These are phyloP conservation scores for Adenanthera pavonina DNA, from an alignment of 306 rosid species.

Conservation along the genomic window DNA sequence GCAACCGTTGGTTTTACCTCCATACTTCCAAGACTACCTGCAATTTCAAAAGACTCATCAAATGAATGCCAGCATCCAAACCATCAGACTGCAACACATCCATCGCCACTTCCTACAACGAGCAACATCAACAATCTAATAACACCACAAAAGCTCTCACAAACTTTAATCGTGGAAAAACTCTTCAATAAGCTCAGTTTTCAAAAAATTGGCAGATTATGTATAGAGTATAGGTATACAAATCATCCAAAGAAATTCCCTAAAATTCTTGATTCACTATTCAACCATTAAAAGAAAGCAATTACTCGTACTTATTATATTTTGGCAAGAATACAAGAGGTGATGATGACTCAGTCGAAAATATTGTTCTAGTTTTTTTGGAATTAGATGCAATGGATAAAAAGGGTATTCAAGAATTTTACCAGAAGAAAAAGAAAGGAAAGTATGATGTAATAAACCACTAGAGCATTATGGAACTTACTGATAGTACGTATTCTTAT, in stretches of 20 bases:
- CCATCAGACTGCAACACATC: neutral
- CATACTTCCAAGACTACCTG: constrained; percentile 46
- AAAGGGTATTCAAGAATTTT: neutral
- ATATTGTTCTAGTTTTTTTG: neutral
- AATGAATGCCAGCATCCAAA: neutral
- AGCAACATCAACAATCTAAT: neutral
- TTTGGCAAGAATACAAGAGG: neutral
- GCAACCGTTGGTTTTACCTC: constrained; percentile 72
- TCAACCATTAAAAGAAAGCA: constrained; percentile 1
- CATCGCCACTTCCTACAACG: neutral
- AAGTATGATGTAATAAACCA: neutral
- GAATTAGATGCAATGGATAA: neutral
- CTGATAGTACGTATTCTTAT: neutral
- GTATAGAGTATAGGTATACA: neutral
- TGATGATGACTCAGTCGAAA: neutral
- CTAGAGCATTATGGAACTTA: neutral
- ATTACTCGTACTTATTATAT: neutral
- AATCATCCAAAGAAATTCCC: neutral
- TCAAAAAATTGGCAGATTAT: neutral
- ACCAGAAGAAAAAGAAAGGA: neutral
- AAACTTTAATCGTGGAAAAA: neutral
- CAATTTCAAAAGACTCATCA: constrained; percentile 21
- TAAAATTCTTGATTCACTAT: neutral
- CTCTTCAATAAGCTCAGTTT: neutral
- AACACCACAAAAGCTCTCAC: too few species aligned